Percentiles rank a stretch among this genome's conserved stretches.
phyloP scores from a whole-genome alignment of 2,329 filamentous ascomycete genomes.

The Aciculosporium take region DNA sequence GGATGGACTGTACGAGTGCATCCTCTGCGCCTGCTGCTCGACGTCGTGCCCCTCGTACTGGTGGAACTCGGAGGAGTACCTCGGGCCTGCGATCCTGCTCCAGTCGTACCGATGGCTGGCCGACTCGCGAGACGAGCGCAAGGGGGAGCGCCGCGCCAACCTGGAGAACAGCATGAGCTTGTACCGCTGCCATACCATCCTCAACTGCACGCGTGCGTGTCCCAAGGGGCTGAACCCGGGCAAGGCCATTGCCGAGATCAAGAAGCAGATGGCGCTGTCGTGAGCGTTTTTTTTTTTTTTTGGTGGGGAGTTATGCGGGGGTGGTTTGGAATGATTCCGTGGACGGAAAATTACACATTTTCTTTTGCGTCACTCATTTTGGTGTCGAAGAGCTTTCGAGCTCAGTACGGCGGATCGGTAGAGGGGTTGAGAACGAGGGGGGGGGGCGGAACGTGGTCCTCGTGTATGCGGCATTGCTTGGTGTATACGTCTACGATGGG shows the following conservation, averaged over 20 bases:
- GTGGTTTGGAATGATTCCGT: background rate
- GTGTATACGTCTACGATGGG: too few species aligned
- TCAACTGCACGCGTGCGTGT: slow-evolving; percentile 96
- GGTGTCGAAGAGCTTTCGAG: slow-evolving; percentile 2
- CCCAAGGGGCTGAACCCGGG: slow-evolving; percentile 97
- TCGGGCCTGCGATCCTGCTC: slow-evolving; percentile 88
- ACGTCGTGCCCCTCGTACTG: slow-evolving; percentile 99
- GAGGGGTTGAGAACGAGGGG: background rate
- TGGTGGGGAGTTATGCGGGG: too few species aligned
- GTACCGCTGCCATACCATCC: slow-evolving; percentile 97
- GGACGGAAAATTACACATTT: too few species aligned
- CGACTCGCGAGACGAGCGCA: slow-evolving; percentile 88
- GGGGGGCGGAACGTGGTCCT: slow-evolving; percentile 1
- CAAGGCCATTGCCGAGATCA: slow-evolving; percentile 90
- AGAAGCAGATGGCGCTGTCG: slow-evolving; percentile 75
- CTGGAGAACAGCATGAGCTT: slow-evolving; percentile 98
- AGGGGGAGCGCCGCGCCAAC: slow-evolving; percentile 70
- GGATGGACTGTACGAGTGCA: slow-evolving; percentile 97
- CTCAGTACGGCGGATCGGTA: background rate
- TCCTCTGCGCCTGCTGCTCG: slow-evolving; percentile 97
- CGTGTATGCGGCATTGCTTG: too few species aligned
- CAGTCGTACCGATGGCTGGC: slow-evolving; percentile 97
- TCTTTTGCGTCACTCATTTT: background rate
- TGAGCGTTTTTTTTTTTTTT: too few species aligned
- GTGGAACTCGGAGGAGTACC: slow-evolving; percentile 99